These are phyloP conservation scores for Ceratobasidium sp. DNA, from an alignment of 1,284 basidiomycete species.

Conservation along the genomic window DNA sequence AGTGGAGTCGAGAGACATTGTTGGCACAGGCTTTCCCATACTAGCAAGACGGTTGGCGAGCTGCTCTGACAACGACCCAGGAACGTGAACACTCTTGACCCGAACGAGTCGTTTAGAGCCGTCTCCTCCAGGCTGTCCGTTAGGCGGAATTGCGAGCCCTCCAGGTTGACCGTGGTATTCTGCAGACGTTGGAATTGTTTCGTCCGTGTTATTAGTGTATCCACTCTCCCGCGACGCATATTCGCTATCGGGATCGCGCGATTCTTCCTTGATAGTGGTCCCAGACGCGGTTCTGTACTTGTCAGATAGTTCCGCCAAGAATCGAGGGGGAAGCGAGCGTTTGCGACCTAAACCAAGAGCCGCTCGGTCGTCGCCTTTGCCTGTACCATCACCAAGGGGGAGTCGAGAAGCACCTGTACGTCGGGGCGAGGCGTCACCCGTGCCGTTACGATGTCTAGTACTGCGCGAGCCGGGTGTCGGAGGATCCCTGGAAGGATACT, in stretches of 20 bases:
- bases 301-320: slow-evolving; percentile 37
- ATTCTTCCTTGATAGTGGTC: slow-evolving; percentile 57
- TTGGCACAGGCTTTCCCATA: slow-evolving; percentile 57
- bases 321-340: slow-evolving; percentile 27
- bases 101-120: slow-evolving; percentile 46
- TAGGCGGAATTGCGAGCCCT: slow-evolving; percentile 38
- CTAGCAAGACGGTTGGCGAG: slow-evolving; percentile 68
- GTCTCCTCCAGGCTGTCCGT: slow-evolving; percentile 46
- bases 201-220: slow-evolving; percentile 65
- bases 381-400: slow-evolving; percentile 53
- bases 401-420: slow-evolving; percentile 54
- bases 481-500: slow-evolving; percentile 64
- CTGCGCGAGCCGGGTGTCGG: slow-evolving; percentile 31
- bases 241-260: slow-evolving; percentile 67
- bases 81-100: slow-evolving; percentile 53
- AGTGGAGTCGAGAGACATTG: slow-evolving; percentile 52
- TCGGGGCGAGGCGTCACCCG: slow-evolving; percentile 45
- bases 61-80: slow-evolving; percentile 69
- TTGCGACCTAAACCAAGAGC: slow-evolving; percentile 33
- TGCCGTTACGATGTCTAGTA: slow-evolving; percentile 37
- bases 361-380: slow-evolving; percentile 40
- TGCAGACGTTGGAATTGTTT: slow-evolving; percentile 69
- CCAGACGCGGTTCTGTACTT: slow-evolving; percentile 37
- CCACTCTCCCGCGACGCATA: slow-evolving; percentile 67
- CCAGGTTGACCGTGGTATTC: slow-evolving; percentile 59